Percentiles rank a stretch among this genome's conserved stretches.
Conservation (phyloP, 495 filamentous ascomycete species). For the Aspergillus ellipticus region DNA sequence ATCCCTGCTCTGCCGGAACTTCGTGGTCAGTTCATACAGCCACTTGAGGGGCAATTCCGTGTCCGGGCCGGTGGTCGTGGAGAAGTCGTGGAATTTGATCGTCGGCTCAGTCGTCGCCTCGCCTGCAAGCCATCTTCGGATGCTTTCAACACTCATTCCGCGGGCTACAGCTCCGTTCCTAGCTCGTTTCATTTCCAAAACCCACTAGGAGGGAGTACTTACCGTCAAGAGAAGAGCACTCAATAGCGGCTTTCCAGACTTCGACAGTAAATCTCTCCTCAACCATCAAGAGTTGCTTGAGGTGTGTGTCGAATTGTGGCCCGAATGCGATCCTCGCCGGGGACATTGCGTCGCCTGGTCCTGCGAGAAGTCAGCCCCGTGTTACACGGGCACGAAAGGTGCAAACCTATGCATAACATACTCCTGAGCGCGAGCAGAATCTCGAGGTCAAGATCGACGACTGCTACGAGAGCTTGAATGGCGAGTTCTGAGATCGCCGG, state of each 20-base stretch:
- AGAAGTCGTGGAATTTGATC: not conserved
- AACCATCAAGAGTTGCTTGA: not conserved
- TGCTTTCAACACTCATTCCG: not conserved
- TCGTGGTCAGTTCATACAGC: not conserved
- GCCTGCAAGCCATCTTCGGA: not conserved
- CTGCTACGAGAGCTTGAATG: not conserved
- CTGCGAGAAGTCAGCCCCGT: not conserved
- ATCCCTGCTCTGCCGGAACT: not conserved
- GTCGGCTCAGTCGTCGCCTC: not conserved
- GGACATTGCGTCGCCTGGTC: not conserved
- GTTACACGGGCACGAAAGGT: not conserved
- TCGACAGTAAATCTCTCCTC: not conserved
- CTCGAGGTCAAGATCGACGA: not conserved
- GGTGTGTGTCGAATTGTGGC: not conserved
- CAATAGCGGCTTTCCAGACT: not conserved
- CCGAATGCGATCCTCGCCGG: not conserved
- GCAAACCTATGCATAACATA: not conserved
- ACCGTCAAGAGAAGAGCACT: not conserved
- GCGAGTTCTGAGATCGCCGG: not conserved
- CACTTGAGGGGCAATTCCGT: not conserved
- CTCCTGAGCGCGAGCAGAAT: not conserved
- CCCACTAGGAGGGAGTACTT: not conserved
- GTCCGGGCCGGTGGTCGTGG: not conserved
- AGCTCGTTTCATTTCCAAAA: not conserved
- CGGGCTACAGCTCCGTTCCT: not conserved